A percentile compares a stretch with the other conserved stretches of the same genome.
phyloP scores from a whole-genome alignment of 352 stramenopile genomes.

The Globisporangium lucens region DNA sequence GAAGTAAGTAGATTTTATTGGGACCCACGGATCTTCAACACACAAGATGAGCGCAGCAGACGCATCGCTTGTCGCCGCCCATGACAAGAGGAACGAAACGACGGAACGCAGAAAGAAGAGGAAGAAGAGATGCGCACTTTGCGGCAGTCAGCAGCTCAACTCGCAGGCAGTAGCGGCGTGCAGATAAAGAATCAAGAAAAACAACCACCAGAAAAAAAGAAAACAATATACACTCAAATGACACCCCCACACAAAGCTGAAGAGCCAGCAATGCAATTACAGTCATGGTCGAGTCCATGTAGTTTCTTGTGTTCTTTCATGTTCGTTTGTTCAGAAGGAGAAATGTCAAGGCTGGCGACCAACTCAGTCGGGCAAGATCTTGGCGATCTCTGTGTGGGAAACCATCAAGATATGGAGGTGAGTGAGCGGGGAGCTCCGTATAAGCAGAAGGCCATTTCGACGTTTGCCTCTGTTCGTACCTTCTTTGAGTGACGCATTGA shows the following conservation, averaged over 20 bases:
- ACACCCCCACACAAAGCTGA: background rate
- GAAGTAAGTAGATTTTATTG: slow-evolving; percentile 46
- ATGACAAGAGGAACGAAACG: background rate
- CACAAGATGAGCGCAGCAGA: background rate
- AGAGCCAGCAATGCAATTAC: no score
- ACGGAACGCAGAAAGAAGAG: background rate
- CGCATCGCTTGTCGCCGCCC: background rate
- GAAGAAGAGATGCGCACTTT: background rate
- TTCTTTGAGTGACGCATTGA: slow-evolving; percentile 16
- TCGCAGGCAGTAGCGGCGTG: background rate
- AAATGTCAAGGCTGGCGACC: background rate
- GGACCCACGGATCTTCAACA: background rate
- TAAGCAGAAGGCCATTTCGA: background rate
- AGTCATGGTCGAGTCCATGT: background rate
- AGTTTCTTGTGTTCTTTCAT: background rate
- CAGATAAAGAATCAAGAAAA: slow-evolving; percentile 12
- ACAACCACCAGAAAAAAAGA: background rate
- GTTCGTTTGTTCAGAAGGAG: background rate
- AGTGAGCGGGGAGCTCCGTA: background rate
- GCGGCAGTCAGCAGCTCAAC: background rate
- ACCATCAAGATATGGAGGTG: background rate
- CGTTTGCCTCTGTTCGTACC: background rate
- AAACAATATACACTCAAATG: slow-evolving; percentile 11
- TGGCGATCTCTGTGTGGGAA: slow-evolving; percentile 2
- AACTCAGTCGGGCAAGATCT: slow-evolving; percentile 11